These are phyloP conservation scores for Hypoxylon rubiginosum DNA, from an alignment of 2,329 filamentous ascomycete genomes.

Conservation along the genomic window DNA sequence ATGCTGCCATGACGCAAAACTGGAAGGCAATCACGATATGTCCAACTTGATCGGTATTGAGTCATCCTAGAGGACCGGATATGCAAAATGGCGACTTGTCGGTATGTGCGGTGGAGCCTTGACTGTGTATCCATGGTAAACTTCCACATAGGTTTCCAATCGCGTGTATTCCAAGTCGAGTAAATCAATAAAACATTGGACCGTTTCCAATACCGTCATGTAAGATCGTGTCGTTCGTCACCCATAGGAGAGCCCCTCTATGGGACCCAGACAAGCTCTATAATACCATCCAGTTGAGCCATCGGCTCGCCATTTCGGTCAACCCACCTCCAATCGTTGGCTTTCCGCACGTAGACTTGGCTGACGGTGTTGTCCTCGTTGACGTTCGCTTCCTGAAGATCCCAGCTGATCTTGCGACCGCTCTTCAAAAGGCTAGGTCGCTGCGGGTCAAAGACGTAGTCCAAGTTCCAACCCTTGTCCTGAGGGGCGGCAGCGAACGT, in stretches of 20 bases:
- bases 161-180: conserved; percentile 26
- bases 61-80: conserved; percentile 6
- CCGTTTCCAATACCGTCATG: conserved; percentile 30
- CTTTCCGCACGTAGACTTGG: conserved; percentile 67
- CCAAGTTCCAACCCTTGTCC: conserved; percentile 64
- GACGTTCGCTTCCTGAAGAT: conserved; percentile 64
- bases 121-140: conserved; percentile 20
- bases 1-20: conserved; percentile 10
- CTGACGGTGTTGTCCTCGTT: conserved; percentile 64
- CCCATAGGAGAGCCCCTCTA: conserved; percentile 30
- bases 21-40: conserved; percentile 4
- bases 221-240: conserved; percentile 39
- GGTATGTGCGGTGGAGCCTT: neutral
- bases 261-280: conserved; percentile 70
- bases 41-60: conserved; percentile 18
- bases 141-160: conserved; percentile 23
- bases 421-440: conserved; percentile 62
- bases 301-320: conserved; percentile 61
- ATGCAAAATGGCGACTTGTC: conserved; percentile 15
- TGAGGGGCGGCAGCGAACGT: conserved; percentile 65
- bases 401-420: conserved; percentile 67
- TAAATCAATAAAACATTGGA: conserved; percentile 27
- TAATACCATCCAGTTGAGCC: conserved; percentile 66
- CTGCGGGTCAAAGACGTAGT: conserved; percentile 66
- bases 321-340: conserved; percentile 67